These are phyloP conservation scores for Saccharomyces pastorianus DNA, from an alignment of 1,139 yeast species.

Conservation along the genomic window DNA sequence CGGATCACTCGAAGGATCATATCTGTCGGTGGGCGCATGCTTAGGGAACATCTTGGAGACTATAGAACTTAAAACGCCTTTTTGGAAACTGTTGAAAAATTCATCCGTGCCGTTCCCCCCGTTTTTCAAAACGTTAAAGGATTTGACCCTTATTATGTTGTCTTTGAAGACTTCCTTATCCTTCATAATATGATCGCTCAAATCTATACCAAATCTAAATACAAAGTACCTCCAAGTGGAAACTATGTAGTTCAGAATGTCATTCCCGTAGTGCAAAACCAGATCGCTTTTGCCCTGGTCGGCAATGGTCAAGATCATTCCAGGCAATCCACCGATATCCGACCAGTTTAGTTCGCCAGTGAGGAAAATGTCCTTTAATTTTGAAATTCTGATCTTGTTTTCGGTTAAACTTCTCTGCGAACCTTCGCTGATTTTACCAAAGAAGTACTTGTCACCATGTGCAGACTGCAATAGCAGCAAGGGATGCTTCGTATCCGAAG, in stretches of 20 bases:
- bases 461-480: constrained; percentile 44
- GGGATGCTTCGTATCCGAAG: constrained; percentile 55
- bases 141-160: constrained; percentile 44
- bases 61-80: constrained; percentile 17
- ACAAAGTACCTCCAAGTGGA: constrained; percentile 85
- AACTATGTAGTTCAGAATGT: constrained; percentile 44
- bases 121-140: constrained; percentile 35
- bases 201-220: constrained; percentile 63
- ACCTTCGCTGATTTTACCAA: constrained; percentile 84
- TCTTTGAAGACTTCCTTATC: constrained; percentile 40
- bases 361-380: constrained; percentile 57
- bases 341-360: constrained; percentile 73
- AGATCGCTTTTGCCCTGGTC: constrained; percentile 61
- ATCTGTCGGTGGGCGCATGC: constrained; percentile 22
- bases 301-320: constrained; percentile 73
- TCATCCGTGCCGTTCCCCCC: not conserved
- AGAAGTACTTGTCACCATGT: constrained; percentile 48
- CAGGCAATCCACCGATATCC: constrained; percentile 82
- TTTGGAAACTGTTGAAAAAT: constrained; percentile 8
- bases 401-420: constrained; percentile 64
- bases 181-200: constrained; percentile 39
- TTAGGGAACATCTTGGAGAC: constrained; percentile 41
- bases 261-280: constrained; percentile 40
- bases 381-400: constrained; percentile 44
- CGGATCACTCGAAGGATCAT: constrained; percentile 32